phyloP scores from a whole-genome alignment of 73 alveolate genomes.

The Paraurostyla sp. region DNA sequence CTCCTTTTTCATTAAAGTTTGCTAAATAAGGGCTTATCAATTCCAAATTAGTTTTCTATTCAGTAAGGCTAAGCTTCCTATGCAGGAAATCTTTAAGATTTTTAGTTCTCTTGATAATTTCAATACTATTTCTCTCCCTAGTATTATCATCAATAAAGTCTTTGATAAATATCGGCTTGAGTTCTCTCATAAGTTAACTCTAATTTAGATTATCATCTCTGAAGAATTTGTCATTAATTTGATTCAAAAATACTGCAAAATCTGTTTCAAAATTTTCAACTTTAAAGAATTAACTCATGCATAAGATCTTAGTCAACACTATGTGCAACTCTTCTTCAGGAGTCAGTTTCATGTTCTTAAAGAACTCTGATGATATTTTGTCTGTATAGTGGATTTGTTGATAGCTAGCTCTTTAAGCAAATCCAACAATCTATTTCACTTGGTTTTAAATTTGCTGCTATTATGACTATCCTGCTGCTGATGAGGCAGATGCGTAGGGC shows the following conservation, averaged over 20 bases:
- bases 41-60: constrained; percentile 38
- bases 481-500: too few relatives aligned
- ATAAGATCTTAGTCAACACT: constrained; percentile 37
- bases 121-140: neutral
- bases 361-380: constrained; percentile 36
- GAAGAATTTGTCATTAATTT: constrained; percentile 9
- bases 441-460: neutral
- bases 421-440: too few relatives aligned
- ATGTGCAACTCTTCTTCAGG: constrained; percentile 58
- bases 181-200: neutral
- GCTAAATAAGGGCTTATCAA: constrained; percentile 47
- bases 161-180: neutral
- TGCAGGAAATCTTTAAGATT: constrained; percentile 68
- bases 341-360: constrained; percentile 13
- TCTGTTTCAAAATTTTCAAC: constrained; percentile 27
- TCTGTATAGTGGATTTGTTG: constrained; percentile 3
- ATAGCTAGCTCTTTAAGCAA: neutral
- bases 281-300: constrained; percentile 22
- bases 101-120: constrained; percentile 38
- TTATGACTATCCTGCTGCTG: neutral
- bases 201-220: neutral
- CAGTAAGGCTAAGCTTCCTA: constrained; percentile 40
- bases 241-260: neutral
- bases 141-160: constrained; percentile 52
- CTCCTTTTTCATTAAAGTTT: constrained; percentile 63